A percentile compares a stretch with the other conserved stretches of the same genome.
Evolutionary conservation across 441 rosid genomes (phyloP).

Genomic region (Capsella rubella): DNA sequence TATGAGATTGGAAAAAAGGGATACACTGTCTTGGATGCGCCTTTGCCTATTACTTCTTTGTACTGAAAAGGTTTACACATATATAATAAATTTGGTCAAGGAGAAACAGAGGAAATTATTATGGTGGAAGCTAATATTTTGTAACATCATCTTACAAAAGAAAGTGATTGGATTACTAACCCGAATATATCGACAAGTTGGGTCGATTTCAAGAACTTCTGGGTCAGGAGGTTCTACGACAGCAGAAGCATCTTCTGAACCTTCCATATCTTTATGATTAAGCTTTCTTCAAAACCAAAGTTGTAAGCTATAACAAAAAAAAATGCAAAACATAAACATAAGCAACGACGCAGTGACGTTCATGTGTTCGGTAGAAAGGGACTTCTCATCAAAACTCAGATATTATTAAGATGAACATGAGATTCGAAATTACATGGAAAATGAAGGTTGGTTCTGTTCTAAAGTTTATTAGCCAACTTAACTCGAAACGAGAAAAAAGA

Average conservation of each 20-base stretch:
- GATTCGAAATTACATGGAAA: conserved; percentile 4
- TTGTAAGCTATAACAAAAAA: not conserved
- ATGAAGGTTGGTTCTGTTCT: not conserved
- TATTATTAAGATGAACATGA: not conserved
- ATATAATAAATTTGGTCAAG: not conserved
- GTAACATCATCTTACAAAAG: not conserved
- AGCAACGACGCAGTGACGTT: not conserved
- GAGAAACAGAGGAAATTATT: not conserved
- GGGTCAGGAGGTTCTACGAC: conserved; percentile 78
- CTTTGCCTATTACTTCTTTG: conserved; percentile 67
- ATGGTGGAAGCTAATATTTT: not conserved
- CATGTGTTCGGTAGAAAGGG: not conserved
- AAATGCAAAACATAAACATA: not conserved
- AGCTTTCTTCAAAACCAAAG: not conserved
- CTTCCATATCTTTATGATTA: conserved; percentile 44
- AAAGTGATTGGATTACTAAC: conserved; percentile 39
- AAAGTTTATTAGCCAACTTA: not conserved
- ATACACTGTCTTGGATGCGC: conserved; percentile 83
- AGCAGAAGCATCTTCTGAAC: conserved; percentile 58
- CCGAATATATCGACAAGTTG: conserved; percentile 73
- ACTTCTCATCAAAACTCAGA: not conserved
- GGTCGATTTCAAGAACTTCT: conserved; percentile 75
- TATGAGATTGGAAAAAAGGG: conserved; percentile 38
- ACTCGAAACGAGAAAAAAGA: not conserved
- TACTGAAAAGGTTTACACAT: conserved; percentile 52